A percentile compares a stretch with the other conserved stretches of the same genome.
Evolutionary conservation across 1,284 basidiomycete genomes (phyloP).

Genomic region (Ganoderma sinense): DNA sequence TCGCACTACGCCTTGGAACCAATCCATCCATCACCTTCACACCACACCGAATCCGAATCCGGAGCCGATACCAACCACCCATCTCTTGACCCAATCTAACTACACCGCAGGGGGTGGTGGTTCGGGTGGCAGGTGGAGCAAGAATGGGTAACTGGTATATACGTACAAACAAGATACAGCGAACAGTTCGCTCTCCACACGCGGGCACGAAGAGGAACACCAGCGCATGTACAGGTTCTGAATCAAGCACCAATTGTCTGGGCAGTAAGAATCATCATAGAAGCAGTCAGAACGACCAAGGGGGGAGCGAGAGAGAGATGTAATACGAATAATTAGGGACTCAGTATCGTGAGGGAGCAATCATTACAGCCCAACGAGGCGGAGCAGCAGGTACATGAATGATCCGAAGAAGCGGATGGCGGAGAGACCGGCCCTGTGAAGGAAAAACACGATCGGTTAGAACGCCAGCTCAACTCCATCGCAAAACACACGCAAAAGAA

Average conservation of each 20-base stretch:
- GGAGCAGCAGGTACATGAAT: constrained; percentile 78
- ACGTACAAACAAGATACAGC: constrained; percentile 31
- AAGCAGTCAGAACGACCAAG: neutral
- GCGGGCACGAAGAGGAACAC: neutral
- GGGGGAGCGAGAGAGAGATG: neutral
- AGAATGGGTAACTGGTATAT: constrained; percentile 16
- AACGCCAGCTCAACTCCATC: neutral
- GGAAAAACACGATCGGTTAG: constrained; percentile 5
- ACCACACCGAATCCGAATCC: neutral
- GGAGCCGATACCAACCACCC: neutral
- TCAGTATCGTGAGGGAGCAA: neutral
- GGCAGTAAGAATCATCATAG: neutral
- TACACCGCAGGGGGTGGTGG: neutral
- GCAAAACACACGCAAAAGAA: neutral
- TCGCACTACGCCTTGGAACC: neutral
- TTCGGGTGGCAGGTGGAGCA: neutral
- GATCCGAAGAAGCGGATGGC: constrained; percentile 83
- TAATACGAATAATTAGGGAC: constrained; percentile 20
- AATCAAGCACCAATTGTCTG: neutral
- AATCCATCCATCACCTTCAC: neutral
- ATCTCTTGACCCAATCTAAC: neutral
- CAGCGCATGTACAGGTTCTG: neutral
- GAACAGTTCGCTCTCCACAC: constrained; percentile 18
- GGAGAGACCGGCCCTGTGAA: constrained; percentile 74
- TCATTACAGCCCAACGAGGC: constrained; percentile 62